These are phyloP conservation scores for Exophiala xenobiotica DNA, from an alignment of 2,329 filamentous ascomycete species.

Conservation along the genomic window DNA sequence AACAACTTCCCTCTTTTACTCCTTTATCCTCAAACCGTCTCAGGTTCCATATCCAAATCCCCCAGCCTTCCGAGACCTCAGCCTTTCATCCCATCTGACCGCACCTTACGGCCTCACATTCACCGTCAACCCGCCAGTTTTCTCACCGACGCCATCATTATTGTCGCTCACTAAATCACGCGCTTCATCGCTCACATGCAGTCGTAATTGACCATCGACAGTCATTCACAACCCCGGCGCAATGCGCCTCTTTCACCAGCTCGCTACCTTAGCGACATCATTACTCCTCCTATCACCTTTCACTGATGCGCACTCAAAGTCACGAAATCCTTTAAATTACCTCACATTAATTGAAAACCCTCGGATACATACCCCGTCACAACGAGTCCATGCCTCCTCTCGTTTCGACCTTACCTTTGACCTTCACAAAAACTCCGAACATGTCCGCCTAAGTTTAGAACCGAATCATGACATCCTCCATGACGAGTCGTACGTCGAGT, in stretches of 20 bases:
- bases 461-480: slow-evolving; percentile 89
- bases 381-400: slow-evolving; percentile 76
- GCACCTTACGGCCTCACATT: background rate
- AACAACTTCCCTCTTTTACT: no score
- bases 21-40: no score
- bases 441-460: slow-evolving; percentile 75
- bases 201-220: background rate
- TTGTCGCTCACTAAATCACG: background rate
- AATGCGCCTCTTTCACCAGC: slow-evolving; percentile 28
- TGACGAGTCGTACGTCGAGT: slow-evolving; percentile 70
- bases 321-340: slow-evolving; percentile 73
- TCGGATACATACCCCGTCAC: slow-evolving; percentile 73
- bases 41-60: no score
- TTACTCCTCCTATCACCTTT: slow-evolving; percentile 17
- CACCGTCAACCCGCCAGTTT: background rate
- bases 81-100: background rate
- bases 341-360: slow-evolving; percentile 72
- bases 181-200: background rate
- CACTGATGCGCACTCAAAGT: slow-evolving; percentile 61
- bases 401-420: slow-evolving; percentile 82
- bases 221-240: slow-evolving; percentile 9
- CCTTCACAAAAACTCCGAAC: slow-evolving; percentile 64
- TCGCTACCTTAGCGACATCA: slow-evolving; percentile 21
- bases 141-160: background rate
- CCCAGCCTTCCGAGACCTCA: no score